Base-by-base conservation (phyloP, 768 basidiomycete species). In the Lactarius trivialis region DNA sequence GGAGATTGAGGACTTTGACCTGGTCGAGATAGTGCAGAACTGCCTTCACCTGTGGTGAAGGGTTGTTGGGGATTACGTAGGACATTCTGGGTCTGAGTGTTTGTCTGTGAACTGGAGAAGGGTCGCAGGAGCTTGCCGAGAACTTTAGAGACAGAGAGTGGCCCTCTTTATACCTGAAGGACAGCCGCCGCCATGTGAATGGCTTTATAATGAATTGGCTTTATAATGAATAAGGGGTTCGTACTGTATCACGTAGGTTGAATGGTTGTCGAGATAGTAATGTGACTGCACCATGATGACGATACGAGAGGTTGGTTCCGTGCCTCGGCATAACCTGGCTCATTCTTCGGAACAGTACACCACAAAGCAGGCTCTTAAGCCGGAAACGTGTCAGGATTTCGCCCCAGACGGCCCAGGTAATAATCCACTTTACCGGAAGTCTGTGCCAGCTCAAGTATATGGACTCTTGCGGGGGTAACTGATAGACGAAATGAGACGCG, bases 21-120 rank as follows among this genome's bases (percentile, higher is more conserved):
- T 30, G 21, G 7, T 63, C 56, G n/a, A 63, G 15, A 30, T 63
- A 63, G 24, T 15, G 26, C 2, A 58, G 51, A 11, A 63, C 56
- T 17, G 45, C 51, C n/a, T 48, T 58, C 11, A 63, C 14, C 4
- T 58, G 52, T 0, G 56, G 4, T 30, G 61, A 63, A 17, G 56
- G 51, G 2, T 7, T 1, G 9, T 37, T 26, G 9, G 56, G 61
- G 11, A 21, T n/a, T 54, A 37, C 34, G 51, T 30, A 1, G 21
- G 45, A 6, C 45, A 48, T 48, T 4, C 33, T 34, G 49, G 30
- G 30, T 19, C 24, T 48, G 45, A 48, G 9, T n/a, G 36, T n/a
- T n/a, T 30, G 56, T 11, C 26, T 15, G 26, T 36, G 55, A 11
- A 17, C 33, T 48, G 17, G 33, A 7, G 43, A 45, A 24, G 7